Conservation (phyloP, 768 basidiomycete species). For the Rhizopogon vinicolor region DNA sequence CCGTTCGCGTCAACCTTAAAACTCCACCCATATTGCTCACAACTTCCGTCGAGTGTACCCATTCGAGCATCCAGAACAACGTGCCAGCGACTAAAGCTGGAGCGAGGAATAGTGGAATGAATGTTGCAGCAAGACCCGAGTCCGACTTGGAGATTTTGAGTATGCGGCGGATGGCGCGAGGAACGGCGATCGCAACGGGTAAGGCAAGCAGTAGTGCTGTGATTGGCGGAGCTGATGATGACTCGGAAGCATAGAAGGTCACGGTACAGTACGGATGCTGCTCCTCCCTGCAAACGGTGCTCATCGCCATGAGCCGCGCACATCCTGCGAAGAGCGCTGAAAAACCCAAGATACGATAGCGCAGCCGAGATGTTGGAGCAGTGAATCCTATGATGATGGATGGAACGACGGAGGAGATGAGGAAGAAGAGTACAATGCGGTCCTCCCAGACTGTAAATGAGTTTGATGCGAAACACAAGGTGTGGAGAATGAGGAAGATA, state of each 20-base stretch:
- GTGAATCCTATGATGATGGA: slow-evolving; percentile 56
- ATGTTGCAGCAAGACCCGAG: slow-evolving; percentile 61
- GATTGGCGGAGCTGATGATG: slow-evolving; percentile 60
- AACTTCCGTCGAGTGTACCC: slow-evolving; percentile 54
- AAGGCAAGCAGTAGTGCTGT: slow-evolving; percentile 55
- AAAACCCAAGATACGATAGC: slow-evolving; percentile 72
- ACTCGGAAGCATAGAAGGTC: slow-evolving; percentile 81
- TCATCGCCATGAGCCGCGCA: slow-evolving; percentile 71
- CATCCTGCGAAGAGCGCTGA: slow-evolving; percentile 60
- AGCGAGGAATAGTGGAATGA: slow-evolving; percentile 56
- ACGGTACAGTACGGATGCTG: slow-evolving; percentile 87
- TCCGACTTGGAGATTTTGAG: slow-evolving; percentile 69
- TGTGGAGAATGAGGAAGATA: slow-evolving; percentile 61
- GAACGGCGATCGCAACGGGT: slow-evolving; percentile 51
- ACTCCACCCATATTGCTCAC: slow-evolving; percentile 36
- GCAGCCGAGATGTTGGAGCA: slow-evolving; percentile 66
- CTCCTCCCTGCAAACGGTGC: slow-evolving; percentile 92
- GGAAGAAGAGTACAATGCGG: slow-evolving; percentile 69
- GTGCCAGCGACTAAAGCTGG: slow-evolving; percentile 56
- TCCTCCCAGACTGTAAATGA: slow-evolving; percentile 99
- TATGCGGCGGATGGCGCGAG: slow-evolving; percentile 50
- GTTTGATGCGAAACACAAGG: slow-evolving; percentile 82
- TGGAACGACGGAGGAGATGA: slow-evolving; percentile 59
- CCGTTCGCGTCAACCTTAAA: slow-evolving; percentile 53
- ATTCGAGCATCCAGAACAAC: slow-evolving; percentile 79